Evolutionary conservation across 2,329 filamentous ascomycete genomes (phyloP), one percentile per base, ranked within the genome.

Genomic region (Fusarium longipes): DNA sequence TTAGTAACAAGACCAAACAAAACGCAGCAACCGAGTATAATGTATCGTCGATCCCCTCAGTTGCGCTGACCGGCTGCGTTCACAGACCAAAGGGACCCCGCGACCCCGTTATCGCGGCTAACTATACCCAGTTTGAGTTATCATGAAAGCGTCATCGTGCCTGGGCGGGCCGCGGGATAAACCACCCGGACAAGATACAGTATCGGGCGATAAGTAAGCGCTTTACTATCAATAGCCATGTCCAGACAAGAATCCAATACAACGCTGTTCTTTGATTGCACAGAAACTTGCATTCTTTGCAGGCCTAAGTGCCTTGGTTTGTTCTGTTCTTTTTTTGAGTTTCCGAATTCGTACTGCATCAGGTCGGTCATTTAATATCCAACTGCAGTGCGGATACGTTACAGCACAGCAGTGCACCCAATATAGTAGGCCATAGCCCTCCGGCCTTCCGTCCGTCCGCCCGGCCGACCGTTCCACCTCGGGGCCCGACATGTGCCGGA

Each of bases 11-110:
- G 35, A 38, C 58, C 25, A 33, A 27, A 12, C 29, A 38, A 22
- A 42, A 29, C 33, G 27, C 24, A 22, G 32, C 32, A 59, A 33
- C 27, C 12, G 15, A 44, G 17, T 8, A 39, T 25, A n/a, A 64
- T 63, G 68, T 63, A 65, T 68, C 60, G 62, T 70, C 65, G 54
- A 73, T 73, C 56, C 57, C n/a, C 47, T 49, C 39, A 57, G 52
- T 49, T 61, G 54, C 57, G 22, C 60, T 74, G 72, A 74, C 70
- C 72, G 70, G 69, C 66, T 72, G 65, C 70, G 73, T 63, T 63
- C 63, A 33, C 22, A 25, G 25, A 47, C 39, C 52, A 55, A 57
- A 50, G 40, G 29, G 53, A 52, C 55, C 47, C 43, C 60, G 25
- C 60, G 42, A n/a, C 40, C 35, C 57, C 52, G 66, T 69, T 70